A percentile compares a stretch with the other conserved stretches of the same genome.
Evolutionary conservation across 371 early-diverging fungal genomes (phyloP).

Genomic region (Mortierella sp.): DNA sequence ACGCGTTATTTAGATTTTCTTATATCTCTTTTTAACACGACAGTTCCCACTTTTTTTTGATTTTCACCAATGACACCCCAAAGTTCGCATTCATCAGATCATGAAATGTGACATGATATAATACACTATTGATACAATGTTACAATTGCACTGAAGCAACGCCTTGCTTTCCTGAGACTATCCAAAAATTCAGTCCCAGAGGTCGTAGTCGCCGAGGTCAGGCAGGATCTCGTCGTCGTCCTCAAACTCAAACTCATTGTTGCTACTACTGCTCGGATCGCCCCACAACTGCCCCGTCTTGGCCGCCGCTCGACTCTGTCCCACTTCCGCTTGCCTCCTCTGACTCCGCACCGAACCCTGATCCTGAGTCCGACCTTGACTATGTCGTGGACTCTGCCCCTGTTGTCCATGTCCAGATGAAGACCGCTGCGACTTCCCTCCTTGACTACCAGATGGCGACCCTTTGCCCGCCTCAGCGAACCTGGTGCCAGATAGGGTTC

Average conservation of each 20-base stretch:
- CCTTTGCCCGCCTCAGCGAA: background rate
- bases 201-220: background rate
- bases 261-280: background rate
- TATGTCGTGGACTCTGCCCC: background rate
- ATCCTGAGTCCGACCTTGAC: background rate
- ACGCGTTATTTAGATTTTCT: slow-evolving; percentile 23
- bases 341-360: background rate
- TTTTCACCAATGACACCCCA: background rate
- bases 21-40: background rate
- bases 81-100: background rate
- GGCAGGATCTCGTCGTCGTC: background rate
- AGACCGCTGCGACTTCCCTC: background rate
- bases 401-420: background rate
- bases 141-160: background rate
- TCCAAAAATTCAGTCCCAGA: background rate
- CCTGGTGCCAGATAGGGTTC: background rate
- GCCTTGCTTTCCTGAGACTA: background rate
- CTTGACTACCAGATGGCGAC: background rate
- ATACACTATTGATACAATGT: slow-evolving; percentile 3
- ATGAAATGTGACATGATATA: background rate
- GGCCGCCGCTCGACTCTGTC: background rate
- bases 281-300: slow-evolving; percentile 2
- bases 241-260: slow-evolving; percentile 2
- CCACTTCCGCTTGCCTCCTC: background rate
- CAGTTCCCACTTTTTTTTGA: background rate